Evolutionary conservation across 768 basidiomycete genomes (phyloP), one percentile per base, ranked within the genome.

Genomic region (Kwoniella sp.): DNA sequence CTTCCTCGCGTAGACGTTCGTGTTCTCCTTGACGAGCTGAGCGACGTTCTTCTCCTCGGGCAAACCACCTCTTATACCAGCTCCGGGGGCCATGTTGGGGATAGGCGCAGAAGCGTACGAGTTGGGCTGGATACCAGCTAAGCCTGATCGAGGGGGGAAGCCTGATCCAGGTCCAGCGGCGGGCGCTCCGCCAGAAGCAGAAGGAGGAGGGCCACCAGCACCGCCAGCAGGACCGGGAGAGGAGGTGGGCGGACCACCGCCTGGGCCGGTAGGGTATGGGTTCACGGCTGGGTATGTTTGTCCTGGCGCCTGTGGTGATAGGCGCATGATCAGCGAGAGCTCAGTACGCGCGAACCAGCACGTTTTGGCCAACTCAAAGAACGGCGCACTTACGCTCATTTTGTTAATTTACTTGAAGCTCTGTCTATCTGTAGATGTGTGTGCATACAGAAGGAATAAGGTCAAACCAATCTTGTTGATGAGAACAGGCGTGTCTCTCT

Each of bases 1-100:
- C 77, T 73, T 73, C 61, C 68, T 55, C 8, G 67, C 71, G 54
- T 73, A 72, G 31, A 71, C 64, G 56, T 67, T 69, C 47, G 76
- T 73, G 50, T 73, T 73, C 52, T 80, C 79, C 51, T 71, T 72
- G 20, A 80, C 76, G 54, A 77, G 58, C 66, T 80, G 74, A 34
- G 78, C 76, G 15, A 80, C 78, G 65, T 80, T 80, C 72, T 79
- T 80, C 75, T 80, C 79, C 62, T 74, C 73, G 26, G 72, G 74
- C 54, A 71, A 53, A 31, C 79, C 78, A 45, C 72, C 73, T 50
- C 74, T 30, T 56, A 73, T 45, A 17, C 75, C 77, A 17, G 63
- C 53, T 25, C 72, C 72, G 17, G 67, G 71, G 1, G 65, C 61
- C 58, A 67, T 69, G 31, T 61, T 60, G 41, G 65, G 65, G 38